Conservation (phyloP, 192 early-diverging fungal species). For the Umbelopsis sp. region DNA sequence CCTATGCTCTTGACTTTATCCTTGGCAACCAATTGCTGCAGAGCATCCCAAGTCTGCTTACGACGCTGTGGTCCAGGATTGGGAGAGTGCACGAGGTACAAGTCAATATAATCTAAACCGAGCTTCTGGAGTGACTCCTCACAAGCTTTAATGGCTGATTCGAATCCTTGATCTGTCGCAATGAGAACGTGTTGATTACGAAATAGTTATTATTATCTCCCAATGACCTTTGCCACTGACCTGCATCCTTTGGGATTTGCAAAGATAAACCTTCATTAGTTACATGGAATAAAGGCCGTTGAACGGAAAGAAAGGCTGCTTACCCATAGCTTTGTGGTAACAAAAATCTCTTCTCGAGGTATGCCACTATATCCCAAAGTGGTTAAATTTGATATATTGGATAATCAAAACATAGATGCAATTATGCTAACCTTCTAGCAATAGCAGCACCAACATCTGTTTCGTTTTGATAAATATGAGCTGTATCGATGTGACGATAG, state of each 20-base stretch:
- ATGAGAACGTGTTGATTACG: neutral
- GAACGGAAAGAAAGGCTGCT: neutral
- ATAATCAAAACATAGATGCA: neutral
- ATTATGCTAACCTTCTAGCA: conserved; percentile 34
- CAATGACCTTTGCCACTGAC: neutral
- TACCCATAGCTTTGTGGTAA: conserved; percentile 68
- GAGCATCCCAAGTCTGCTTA: conserved; percentile 49
- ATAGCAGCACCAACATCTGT: conserved; percentile 76
- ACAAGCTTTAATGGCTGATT: conserved; percentile 50
- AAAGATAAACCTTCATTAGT: too few relatives aligned
- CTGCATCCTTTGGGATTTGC: conserved; percentile 47
- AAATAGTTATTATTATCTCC: neutral
- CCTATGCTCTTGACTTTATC: conserved; percentile 59
- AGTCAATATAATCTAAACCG: conserved; percentile 57
- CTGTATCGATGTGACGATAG: conserved; percentile 67
- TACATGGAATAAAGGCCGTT: neutral
- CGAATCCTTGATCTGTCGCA: conserved; percentile 48
- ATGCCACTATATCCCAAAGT: conserved; percentile 61
- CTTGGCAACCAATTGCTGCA: conserved; percentile 47
- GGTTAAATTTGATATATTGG: conserved; percentile 18
- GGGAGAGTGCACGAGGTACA: conserved; percentile 64
- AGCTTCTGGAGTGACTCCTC: conserved; percentile 55
- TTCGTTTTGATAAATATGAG: conserved; percentile 69
- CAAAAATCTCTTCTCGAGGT: conserved; percentile 75
- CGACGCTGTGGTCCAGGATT: conserved; percentile 48